Base-by-base conservation (phyloP, 257 asterid genomes). In the Apocynum venetum region DNA sequence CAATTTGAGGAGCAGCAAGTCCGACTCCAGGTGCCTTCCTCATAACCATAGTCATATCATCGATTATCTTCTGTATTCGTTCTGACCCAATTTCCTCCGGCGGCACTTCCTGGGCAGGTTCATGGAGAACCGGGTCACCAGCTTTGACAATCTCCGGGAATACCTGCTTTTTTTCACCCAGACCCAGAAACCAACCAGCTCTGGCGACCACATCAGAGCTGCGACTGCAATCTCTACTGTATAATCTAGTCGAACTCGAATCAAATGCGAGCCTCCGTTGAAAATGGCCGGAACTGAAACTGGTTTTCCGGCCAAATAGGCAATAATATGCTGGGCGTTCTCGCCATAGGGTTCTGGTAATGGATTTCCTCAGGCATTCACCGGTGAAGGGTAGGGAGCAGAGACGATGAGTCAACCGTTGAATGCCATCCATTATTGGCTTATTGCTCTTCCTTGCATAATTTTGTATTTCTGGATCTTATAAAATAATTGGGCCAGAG, bases 81-180 rank as follows among this genome's bases (percentile, higher is more conserved):
- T 90, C 91, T 82, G 97, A 92, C 83, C 87, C 91, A 77, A 92
- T 88, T 61, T 94, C 98, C 25, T 84, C 96, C 55, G 86, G 89
- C 35, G 71, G 76, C 38, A 93, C 89, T 11, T 89, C 92, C 83
- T 80, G 91, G 6, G 97, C 88, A 4, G 90, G 92, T 79, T 95
- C 99, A 76, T 95, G 97, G 6, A 95, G 94, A 83, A 95, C 98
- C 75, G 99, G 98, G 88, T 95, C 99, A 10, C 99, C 99, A 46
- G 99, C 97, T 84, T 92, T 87, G 67, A 90, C 91, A 5, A 90
- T 90, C 13, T 94, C 98, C 75, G 98, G 98, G 79, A 89, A 38
- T 46, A 48, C 73, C 73, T 53, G 82, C 76, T 93, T 90, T 77
- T 87, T 89, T 65, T 88, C 88, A n/a, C 89, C 80, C 75, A 85